Evolutionary conservation across 768 basidiomycete genomes (phyloP).

Genomic region (Tephrocybe rancida): DNA sequence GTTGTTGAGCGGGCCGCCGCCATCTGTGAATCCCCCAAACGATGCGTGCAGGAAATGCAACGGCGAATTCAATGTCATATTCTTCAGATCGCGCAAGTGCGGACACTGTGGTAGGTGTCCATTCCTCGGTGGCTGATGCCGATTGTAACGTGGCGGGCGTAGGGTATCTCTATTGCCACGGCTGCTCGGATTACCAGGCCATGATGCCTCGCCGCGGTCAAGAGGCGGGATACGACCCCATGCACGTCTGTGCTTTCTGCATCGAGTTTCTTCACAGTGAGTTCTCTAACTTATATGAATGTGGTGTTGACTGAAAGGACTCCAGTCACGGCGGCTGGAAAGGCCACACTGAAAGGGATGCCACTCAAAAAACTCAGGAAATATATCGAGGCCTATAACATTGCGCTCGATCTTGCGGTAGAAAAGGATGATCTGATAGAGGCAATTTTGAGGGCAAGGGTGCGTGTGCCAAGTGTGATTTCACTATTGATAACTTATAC

Average conservation of each 20-base stretch:
- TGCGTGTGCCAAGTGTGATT: too few species aligned
- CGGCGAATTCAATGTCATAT: conserved; percentile 71
- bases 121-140: conserved; percentile 1
- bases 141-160: conserved; percentile 9
- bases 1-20: conserved; percentile 69
- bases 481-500: too few species aligned
- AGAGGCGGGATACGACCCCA: conserved; percentile 62
- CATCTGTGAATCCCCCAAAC: conserved; percentile 27
- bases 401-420: conserved; percentile 59
- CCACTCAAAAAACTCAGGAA: conserved; percentile 66
- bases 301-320: conserved; percentile 1
- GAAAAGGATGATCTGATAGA: conserved; percentile 84
- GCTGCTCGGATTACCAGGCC: conserved; percentile 76
- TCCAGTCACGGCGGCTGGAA: conserved; percentile 71
- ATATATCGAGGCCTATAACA: conserved; percentile 72
- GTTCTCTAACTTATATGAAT: conserved; percentile 25
- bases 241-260: conserved; percentile 73
- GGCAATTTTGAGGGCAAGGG: conserved; percentile 54
- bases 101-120: conserved; percentile 70
- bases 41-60: conserved; percentile 67
- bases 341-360: conserved; percentile 53
- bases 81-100: conserved; percentile 65
- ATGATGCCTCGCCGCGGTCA: conserved; percentile 66
- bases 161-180: conserved; percentile 77
- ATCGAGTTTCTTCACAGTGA: conserved; percentile 69